Percentiles rank a stretch among this genome's conserved stretches.
Evolutionary conservation across 768 basidiomycete species (phyloP).

Genomic region (Suillus discolor): DNA sequence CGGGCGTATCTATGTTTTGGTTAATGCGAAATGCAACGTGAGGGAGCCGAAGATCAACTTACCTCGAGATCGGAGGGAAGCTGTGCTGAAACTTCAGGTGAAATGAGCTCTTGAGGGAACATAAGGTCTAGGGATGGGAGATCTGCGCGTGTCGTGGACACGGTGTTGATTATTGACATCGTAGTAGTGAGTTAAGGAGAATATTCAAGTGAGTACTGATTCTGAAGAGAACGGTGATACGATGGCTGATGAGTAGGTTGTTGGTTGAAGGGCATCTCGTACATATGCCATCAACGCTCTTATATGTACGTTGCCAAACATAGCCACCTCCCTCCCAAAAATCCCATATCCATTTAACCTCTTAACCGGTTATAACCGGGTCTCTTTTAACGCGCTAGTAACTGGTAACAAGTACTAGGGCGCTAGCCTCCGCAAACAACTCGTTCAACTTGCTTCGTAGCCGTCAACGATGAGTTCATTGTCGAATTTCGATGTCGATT

Average conservation of each 20-base stretch:
- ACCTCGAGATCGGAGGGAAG: constrained; percentile 73
- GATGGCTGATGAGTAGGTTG: neutral
- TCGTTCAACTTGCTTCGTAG: no score
- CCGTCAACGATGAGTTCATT: no score
- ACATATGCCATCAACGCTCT: no score
- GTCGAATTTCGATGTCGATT: no score
- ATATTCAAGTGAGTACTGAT: constrained; percentile 5
- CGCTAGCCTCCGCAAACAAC: no score
- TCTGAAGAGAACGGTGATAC: constrained; percentile 13
- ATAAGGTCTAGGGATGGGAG: constrained; percentile 67
- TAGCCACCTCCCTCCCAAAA: neutral
- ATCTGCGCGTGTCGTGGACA: constrained; percentile 49
- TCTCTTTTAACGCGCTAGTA: no score
- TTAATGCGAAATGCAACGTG: neutral
- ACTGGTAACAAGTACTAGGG: no score
- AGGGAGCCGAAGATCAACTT: constrained; percentile 29
- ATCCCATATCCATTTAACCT: no score
- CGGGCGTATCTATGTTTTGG: constrained; percentile 75
- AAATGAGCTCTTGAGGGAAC: constrained; percentile 74
- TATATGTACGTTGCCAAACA: neutral
- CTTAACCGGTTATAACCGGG: no score
- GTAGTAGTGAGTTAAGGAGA: constrained; percentile 6
- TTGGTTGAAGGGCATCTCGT: constrained; percentile 13
- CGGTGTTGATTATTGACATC: constrained; percentile 10
- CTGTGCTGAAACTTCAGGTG: constrained; percentile 56